A percentile compares a stretch with the other conserved stretches of the same genome.
These are phyloP conservation scores for carrot (Daucus carota) DNA, from an alignment of 129 eudicot genomes.

Conservation along the genomic window DH1_v3.0 NC_030389.2:32849501-32850000, in stretches of 20 bases:
- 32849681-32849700: not conserved
- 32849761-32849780: too few species aligned
- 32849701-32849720: not conserved
- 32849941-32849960: too few species aligned
- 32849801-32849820: constrained; percentile 98
- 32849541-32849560: too few species aligned
- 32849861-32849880: constrained; percentile 85
- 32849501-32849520: too few species aligned
- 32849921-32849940: too few species aligned
- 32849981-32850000: not conserved
- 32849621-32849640: constrained; percentile 4
- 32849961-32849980: too few species aligned
- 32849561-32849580: too few species aligned
- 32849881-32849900: too few species aligned
- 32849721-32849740: not conserved
- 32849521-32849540: too few species aligned
- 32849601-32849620: not conserved
- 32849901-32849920: too few species aligned
- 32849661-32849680: not conserved
- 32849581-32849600: not conserved
- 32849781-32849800: constrained; percentile 20
- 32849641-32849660: not conserved
- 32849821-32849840: constrained; percentile 89
- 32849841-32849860: constrained; percentile 74
- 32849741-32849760: not conserved